A percentile compares a stretch with the other conserved stretches of the same genome.
Conservation (phyloP, 2,329 filamentous ascomycete genomes). For the Colletotrichum plurivorum region DNA sequence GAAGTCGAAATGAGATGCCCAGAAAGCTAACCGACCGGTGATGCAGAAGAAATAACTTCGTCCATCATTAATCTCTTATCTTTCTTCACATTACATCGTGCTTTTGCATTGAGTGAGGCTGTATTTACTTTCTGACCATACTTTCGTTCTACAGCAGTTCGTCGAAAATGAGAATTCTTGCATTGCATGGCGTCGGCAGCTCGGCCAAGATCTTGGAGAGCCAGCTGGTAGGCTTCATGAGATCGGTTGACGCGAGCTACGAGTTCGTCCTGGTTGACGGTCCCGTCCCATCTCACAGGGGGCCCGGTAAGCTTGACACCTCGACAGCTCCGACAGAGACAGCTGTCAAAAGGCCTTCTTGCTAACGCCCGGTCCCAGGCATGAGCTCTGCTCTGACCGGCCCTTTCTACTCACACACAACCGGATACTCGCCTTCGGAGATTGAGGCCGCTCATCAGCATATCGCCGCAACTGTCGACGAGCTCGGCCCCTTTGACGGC, state of each 20-base stretch:
- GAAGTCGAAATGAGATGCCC: not conserved
- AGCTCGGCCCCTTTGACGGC: conserved; percentile 43
- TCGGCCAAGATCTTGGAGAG: conserved; percentile 32
- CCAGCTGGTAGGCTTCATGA: conserved; percentile 25
- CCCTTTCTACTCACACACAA: conserved; percentile 25
- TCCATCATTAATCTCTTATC: not conserved
- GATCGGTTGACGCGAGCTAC: conserved; percentile 32
- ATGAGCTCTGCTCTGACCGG: conserved; percentile 16
- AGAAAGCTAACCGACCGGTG: no score
- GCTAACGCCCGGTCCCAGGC: conserved; percentile 7
- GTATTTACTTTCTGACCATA: no score
- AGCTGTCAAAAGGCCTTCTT: not conserved
- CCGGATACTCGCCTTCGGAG: conserved; percentile 20
- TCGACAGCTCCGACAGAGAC: not conserved
- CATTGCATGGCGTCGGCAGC: conserved; percentile 31
- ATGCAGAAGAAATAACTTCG: not conserved
- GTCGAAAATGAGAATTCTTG: conserved; percentile 28
- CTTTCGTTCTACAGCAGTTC: not conserved
- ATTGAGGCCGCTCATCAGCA: conserved; percentile 20
- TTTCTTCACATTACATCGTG: not conserved
- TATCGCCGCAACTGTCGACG: conserved; percentile 23
- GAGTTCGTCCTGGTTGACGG: conserved; percentile 39
- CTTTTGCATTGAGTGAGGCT: no score
- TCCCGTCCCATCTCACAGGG: conserved; percentile 16
- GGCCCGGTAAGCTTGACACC: conserved; percentile 25